phyloP scores from a whole-genome alignment of 108 stramenopile genomes.

The Skeletonema potamos region DNA sequence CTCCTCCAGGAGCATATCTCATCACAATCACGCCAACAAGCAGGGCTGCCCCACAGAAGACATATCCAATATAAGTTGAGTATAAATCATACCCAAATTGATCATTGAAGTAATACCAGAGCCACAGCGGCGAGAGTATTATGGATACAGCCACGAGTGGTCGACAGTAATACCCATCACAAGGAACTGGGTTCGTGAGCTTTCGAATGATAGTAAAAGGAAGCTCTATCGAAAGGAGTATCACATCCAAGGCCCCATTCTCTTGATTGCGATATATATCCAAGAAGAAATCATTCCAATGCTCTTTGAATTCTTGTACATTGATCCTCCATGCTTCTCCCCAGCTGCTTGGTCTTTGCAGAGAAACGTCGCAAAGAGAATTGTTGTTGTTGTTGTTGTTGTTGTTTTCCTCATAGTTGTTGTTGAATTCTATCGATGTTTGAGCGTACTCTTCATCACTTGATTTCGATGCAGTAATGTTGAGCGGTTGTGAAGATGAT shows the following conservation, averaged over 20 bases:
- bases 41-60: conserved; percentile 22
- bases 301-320: conserved; percentile 52
- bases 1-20: conserved; percentile 75
- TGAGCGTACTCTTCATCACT: background rate
- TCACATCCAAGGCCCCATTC: conserved; percentile 50
- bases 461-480: background rate
- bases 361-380: background rate
- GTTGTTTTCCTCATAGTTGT: background rate
- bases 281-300: conserved; percentile 55
- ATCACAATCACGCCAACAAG: conserved; percentile 47
- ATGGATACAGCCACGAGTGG: conserved; percentile 74
- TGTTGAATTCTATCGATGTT: background rate
- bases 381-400: background rate
- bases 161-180: conserved; percentile 87
- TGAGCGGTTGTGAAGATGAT: background rate
- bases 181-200: conserved; percentile 75
- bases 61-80: conserved; percentile 35
- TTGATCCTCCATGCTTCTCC: conserved; percentile 56
- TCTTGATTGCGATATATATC: conserved; percentile 70
- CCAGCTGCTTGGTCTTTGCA: conserved; percentile 54
- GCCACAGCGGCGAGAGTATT: conserved; percentile 73
- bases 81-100: conserved; percentile 63
- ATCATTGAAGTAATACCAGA: conserved; percentile 63
- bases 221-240: conserved; percentile 64
- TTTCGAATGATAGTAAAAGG: conserved; percentile 81